Conservation (phyloP, 345 rosid genomes). For the Nephelium lappaceum region DNA sequence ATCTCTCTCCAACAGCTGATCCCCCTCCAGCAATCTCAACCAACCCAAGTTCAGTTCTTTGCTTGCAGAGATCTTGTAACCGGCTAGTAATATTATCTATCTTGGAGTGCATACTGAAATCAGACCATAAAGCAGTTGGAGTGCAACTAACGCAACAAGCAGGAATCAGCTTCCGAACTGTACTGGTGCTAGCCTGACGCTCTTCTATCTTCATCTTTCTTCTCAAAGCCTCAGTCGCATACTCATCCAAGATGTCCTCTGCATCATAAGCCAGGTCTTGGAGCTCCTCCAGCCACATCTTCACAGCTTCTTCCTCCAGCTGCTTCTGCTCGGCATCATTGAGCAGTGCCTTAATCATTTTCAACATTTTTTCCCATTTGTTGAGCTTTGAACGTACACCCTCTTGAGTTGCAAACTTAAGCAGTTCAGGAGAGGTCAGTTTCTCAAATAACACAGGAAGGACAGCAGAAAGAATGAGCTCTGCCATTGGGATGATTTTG, state of each 20-base stretch:
- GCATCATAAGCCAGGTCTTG: background rate
- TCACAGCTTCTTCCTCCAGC: background rate
- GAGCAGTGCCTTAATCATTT: background rate
- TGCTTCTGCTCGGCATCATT: constrained; percentile 1
- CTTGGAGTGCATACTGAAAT: background rate
- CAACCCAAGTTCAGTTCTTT: background rate
- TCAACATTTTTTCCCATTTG: background rate
- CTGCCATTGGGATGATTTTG: background rate
- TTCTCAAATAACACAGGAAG: background rate
- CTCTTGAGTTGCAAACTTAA: background rate
- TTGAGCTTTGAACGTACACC: background rate
- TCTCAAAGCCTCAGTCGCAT: background rate
- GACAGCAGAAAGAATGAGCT: background rate
- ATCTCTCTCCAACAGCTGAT: no score
- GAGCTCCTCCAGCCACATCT: background rate
- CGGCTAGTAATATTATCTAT: background rate
- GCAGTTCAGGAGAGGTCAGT: background rate
- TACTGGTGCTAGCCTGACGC: background rate
- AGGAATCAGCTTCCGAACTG: background rate
- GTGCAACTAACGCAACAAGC: background rate
- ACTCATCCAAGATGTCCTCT: constrained; percentile 7
- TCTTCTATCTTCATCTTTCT: background rate
- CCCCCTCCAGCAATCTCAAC: background rate
- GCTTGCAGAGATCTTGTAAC: background rate
- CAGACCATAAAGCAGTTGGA: background rate